Base-by-base conservation (phyloP, 306 rosid species). In the Parietaria judaica region DNA sequence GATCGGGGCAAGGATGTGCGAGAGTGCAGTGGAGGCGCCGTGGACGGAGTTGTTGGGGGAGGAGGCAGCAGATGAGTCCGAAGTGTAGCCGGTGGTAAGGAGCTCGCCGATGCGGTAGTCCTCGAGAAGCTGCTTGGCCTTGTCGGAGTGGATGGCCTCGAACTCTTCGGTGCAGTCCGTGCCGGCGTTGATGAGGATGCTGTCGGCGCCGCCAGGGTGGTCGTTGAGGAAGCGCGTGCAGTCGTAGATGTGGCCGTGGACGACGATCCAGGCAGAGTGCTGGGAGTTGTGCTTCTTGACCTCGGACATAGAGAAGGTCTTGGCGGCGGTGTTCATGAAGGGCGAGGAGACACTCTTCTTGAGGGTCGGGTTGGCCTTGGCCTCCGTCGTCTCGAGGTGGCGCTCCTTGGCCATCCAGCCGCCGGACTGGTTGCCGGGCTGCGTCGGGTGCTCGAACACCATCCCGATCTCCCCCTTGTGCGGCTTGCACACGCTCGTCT, bases 91-190 rank as follows among this genome's bases (percentile, higher is more conserved):
- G 0, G 74, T 51, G 50, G 83, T 74, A 14, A 79, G 46, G 36
- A 90, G 66, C 76, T 83, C 84, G 1, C 97, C 97, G 2, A 90
- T 81, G 11, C 79, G 53, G 71, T 78, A 85, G 4, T 78, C 87
- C 6, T 90, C 77, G 14, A 90, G 84, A 77, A 85, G 63, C 35
- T 76, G 76, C 81, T 81, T 85, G 53, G 97, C 97, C 60, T 83
- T 91, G 64, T 78, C 87, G 13, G 96, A 90, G 63, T 90, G 97
- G 39, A 90, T 90, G 61, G 96, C 95, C 4, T 90, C 91, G 51
- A 90, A 90, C 49, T 87, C 97, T 14, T 90, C 97, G 0, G 97
- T 87, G 60, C 87, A 87, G 77, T 90, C 96, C 3, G 91, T 81
- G 58, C 97, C 97, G 11, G 89, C 89, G 14, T 90, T 87, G 64